A percentile compares a stretch with the other conserved stretches of the same genome.
phyloP scores from a whole-genome alignment of 2,329 filamentous ascomycete genomes.

The Nemania sp. region DNA sequence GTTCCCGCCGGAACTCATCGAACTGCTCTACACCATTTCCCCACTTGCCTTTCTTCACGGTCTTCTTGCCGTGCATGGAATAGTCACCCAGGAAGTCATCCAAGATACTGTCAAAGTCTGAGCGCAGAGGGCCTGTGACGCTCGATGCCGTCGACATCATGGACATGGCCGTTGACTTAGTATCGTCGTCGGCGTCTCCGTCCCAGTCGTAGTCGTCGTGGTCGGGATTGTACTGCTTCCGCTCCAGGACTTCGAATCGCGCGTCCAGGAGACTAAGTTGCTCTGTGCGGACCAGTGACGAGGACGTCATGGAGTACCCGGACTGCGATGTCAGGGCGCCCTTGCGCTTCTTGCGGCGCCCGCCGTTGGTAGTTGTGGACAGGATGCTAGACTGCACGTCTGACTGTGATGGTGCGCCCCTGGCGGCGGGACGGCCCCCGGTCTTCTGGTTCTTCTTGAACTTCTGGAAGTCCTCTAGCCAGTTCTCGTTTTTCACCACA shows the following conservation, averaged over 20 bases:
- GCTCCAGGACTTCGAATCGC: slow-evolving; percentile 91
- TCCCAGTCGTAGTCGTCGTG: slow-evolving; percentile 62
- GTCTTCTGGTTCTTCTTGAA: slow-evolving; percentile 85
- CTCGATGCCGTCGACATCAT: slow-evolving; percentile 75
- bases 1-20: slow-evolving; percentile 84
- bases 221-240: slow-evolving; percentile 70
- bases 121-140: slow-evolving; percentile 74
- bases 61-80: slow-evolving; percentile 77
- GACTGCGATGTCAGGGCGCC: slow-evolving; percentile 90
- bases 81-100: slow-evolving; percentile 90
- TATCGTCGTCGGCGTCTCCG: slow-evolving; percentile 62
- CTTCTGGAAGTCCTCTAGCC: slow-evolving; percentile 92
- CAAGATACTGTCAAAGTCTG: slow-evolving; percentile 89
- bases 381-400: slow-evolving; percentile 77
- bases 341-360: slow-evolving; percentile 92
- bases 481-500: slow-evolving; percentile 76
- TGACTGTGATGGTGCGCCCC: slow-evolving; percentile 63
- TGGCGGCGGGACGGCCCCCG: slow-evolving; percentile 49
- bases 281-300: slow-evolving; percentile 87
- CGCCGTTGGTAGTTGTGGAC: slow-evolving; percentile 82
- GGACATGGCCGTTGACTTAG: slow-evolving; percentile 51
- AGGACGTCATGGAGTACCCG: slow-evolving; percentile 91
- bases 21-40: slow-evolving; percentile 87
- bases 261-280: slow-evolving; percentile 86
- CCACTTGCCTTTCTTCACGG: slow-evolving; percentile 82